Base-by-base conservation (phyloP, 257 asterid genomes). In the Nicotiana undulata region DNA sequence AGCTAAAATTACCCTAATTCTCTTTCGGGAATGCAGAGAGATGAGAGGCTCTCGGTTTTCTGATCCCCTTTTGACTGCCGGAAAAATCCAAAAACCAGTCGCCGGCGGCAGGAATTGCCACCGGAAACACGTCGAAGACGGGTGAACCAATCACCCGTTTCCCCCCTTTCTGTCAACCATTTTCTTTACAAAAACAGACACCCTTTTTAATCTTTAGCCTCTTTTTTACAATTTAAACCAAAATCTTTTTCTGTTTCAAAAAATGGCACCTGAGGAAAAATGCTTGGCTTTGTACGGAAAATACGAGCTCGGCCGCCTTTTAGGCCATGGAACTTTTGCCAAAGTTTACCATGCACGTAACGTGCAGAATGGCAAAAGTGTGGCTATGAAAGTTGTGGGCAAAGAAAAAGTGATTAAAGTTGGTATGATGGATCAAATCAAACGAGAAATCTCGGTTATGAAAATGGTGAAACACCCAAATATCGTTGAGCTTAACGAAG, bases 111-210 rank as follows among this genome's bases (percentile, higher is more conserved):
- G 98, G 52, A 93, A 86, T 75, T 93, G 97, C 79, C 98, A 93
- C 89, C 97, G 98, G 85, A 94, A 94, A 84, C 93, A 94, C 96
- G 97, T 92, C 4, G 97, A 92, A 76, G 98, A 94, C 97, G 98
- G 98, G 91, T 92, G 97, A 94, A 83, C 6, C 20, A 59, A 12
- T 32, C 67, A 65, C 76, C 68, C 18, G 32, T 3, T 22, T 59
- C 32, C 9, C 17, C 61, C 52, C 63, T 67, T 13, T 37, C 17
- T 17, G 18, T 67, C 3, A 8, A 17, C 22, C 28, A 31, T 31
- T 16, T 31, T 17, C 9, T 17, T 65, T 18, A 52, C 83, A 60
- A 6, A 40, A 8, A 22, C 59, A 63, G 28, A 34, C 37, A 46
- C 51, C 77, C 16, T 46, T 72, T 46, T 24, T 15, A 13, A 40